Evolutionary conservation across 192 early-diverging fungal species (phyloP).

Genomic region (Bifiguratus adelaidae): DNA sequence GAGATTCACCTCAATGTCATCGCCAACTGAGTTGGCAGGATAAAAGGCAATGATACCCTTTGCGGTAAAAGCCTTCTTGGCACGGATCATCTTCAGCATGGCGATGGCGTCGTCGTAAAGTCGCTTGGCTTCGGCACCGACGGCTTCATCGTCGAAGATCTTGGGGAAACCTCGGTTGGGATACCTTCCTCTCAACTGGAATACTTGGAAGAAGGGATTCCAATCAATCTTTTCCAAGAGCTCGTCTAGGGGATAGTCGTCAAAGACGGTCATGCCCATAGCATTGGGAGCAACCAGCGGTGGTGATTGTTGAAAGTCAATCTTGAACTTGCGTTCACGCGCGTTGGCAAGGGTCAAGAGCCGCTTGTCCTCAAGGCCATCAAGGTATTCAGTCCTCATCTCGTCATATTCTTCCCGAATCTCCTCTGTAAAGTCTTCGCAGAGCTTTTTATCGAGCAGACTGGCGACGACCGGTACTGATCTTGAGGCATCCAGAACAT

Average conservation of each 20-base stretch:
- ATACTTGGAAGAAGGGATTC: conserved; percentile 99
- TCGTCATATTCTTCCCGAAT: conserved; percentile 92
- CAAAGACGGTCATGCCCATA: conserved; percentile 69
- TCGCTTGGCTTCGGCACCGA: conserved; percentile 84
- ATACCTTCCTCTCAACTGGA: conserved; percentile 90
- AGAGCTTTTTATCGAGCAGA: conserved; percentile 63
- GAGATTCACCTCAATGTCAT: conserved; percentile 66
- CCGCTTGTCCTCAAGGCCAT: conserved; percentile 77
- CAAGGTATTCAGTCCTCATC: conserved; percentile 87
- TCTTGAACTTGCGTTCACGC: conserved; percentile 43
- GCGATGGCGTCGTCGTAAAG: conserved; percentile 76
- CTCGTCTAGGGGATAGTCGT: conserved; percentile 63
- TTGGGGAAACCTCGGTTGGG: conserved; percentile 96
- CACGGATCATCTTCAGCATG: conserved; percentile 74
- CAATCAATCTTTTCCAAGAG: conserved; percentile 89
- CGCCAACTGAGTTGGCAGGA: conserved; percentile 79
- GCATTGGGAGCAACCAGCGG: conserved; percentile 72
- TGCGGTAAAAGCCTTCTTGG: conserved; percentile 60
- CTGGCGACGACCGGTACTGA: conserved; percentile 84
- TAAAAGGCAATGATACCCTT: conserved; percentile 79
- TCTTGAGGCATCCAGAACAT: conserved; percentile 85
- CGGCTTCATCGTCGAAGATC: conserved; percentile 93
- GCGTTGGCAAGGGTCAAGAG: conserved; percentile 66
- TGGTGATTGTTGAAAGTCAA: conserved; percentile 60
- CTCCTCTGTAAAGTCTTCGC: conserved; percentile 85